Percentiles rank a stretch among this genome's conserved stretches.
These are phyloP conservation scores for Nakazawaea molendinolei DNA, from an alignment of 805 yeast genomes.

Conservation along the genomic window DNA sequence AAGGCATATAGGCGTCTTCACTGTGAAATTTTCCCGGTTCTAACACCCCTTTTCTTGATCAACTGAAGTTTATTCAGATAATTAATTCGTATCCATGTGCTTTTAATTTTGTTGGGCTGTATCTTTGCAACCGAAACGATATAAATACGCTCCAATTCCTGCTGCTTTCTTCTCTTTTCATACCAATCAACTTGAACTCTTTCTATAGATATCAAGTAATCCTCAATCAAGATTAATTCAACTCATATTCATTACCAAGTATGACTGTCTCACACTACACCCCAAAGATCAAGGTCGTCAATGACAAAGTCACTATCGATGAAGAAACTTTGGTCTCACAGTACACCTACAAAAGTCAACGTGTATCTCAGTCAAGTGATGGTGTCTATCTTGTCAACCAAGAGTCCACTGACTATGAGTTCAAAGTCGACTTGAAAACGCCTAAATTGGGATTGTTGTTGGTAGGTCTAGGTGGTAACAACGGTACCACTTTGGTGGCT, in stretches of 20 bases:
- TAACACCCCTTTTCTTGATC: background rate
- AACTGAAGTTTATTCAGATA: no score
- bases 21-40: background rate
- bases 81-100: no score
- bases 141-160: background rate
- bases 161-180: background rate
- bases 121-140: background rate
- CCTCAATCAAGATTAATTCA: background rate
- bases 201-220: background rate
- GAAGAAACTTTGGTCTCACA: conserved; percentile 50
- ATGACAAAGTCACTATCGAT: conserved; percentile 44
- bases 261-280: conserved; percentile 26
- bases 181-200: background rate
- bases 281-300: conserved; percentile 45
- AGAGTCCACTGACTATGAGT: conserved; percentile 65
- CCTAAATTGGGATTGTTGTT: conserved; percentile 86
- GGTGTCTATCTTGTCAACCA: conserved; percentile 66
- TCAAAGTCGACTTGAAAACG: conserved; percentile 73
- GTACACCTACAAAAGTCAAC: conserved; percentile 70
- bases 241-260: background rate
- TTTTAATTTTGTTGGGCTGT: background rate
- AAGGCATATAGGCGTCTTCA: no score
- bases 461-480: conserved; percentile 96
- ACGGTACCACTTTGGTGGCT: conserved; percentile 87
- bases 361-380: conserved; percentile 46